Percentiles rank a stretch among this genome's conserved stretches.
phyloP scores from a whole-genome alignment of 108 stramenopile genomes.

The Skeletonema marinoi region DNA sequence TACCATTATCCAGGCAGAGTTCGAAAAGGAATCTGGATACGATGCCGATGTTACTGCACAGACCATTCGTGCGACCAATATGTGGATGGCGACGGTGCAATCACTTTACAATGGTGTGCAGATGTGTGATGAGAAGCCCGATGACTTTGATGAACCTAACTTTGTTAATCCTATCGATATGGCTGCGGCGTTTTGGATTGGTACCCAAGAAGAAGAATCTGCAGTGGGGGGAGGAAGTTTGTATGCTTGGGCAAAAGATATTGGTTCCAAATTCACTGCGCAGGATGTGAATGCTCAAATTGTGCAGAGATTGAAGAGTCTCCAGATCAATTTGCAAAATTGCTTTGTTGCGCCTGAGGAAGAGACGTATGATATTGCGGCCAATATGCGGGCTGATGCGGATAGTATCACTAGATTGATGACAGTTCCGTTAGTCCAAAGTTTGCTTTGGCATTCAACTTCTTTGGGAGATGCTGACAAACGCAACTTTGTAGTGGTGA shows the following conservation, averaged over 20 bases:
- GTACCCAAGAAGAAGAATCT: conserved; percentile 58
- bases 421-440: conserved; percentile 80
- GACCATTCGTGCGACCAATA: conserved; percentile 47
- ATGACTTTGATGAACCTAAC: conserved; percentile 11
- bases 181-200: conserved; percentile 80
- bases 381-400: conserved; percentile 42
- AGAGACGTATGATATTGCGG: conserved; percentile 32
- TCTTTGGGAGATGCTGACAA: background rate
- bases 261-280: conserved; percentile 51
- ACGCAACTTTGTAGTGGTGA: background rate
- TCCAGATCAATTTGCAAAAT: conserved; percentile 31
- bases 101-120: conserved; percentile 55
- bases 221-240: conserved; percentile 59
- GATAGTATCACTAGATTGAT: conserved; percentile 45
- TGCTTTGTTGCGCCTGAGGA: conserved; percentile 21
- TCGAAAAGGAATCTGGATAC: conserved; percentile 30
- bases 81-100: conserved; percentile 78
- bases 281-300: conserved; percentile 60
- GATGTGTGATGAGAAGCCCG: conserved; percentile 38
- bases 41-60: conserved; percentile 29
- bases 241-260: conserved; percentile 63
- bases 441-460: conserved; percentile 56
- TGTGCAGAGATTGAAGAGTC: conserved; percentile 35
- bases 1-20: conserved; percentile 38
- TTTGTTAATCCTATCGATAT: conserved; percentile 55